Evolutionary conservation across 2,329 filamentous ascomycete genomes (phyloP).

Genomic region (Septoria petroselini): DNA sequence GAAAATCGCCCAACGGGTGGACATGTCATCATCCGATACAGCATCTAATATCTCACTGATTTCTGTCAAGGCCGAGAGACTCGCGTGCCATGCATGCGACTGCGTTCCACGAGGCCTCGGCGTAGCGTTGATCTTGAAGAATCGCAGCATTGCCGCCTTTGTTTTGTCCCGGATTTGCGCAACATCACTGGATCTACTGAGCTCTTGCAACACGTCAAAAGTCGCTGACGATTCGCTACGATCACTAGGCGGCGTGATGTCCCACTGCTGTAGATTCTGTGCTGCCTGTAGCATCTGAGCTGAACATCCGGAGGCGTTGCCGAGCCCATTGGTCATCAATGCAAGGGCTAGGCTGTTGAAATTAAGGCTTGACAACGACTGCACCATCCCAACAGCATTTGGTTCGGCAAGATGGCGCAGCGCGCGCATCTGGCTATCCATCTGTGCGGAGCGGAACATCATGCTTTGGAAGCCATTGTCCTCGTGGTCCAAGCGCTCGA

Average conservation of each 20-base stretch:
- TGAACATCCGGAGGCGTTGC: slow-evolving; percentile 45
- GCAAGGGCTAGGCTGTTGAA: slow-evolving; percentile 82
- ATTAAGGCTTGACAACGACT: slow-evolving; percentile 74
- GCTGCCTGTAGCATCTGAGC: slow-evolving; percentile 35
- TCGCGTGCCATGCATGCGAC: slow-evolving; percentile 39
- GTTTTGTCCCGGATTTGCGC: slow-evolving; percentile 16
- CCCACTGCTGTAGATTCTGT: slow-evolving; percentile 84
- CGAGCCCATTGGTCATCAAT: slow-evolving; percentile 66
- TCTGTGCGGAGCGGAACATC: slow-evolving; percentile 84
- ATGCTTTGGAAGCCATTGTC: slow-evolving; percentile 81
- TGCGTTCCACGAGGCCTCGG: slow-evolving; percentile 1
- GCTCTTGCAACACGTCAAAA: slow-evolving; percentile 76
- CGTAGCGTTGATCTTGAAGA: slow-evolving; percentile 10
- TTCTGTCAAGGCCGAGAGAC: slow-evolving; percentile 73
- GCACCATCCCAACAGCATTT: slow-evolving; percentile 69
- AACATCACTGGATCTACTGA: slow-evolving; percentile 42
- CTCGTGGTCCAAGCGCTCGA: slow-evolving; percentile 84
- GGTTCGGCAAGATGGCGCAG: slow-evolving; percentile 53
- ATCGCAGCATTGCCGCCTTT: slow-evolving; percentile 13
- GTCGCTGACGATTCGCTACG: slow-evolving; percentile 49
- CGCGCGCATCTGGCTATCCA: slow-evolving; percentile 76
- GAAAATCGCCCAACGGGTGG: slow-evolving; percentile 62
- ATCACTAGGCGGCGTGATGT: slow-evolving; percentile 69
- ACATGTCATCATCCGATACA: slow-evolving; percentile 57
- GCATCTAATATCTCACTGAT: slow-evolving; percentile 72